Evolutionary conservation across 129 eudicot genomes (phyloP), one percentile per base, ranked within the genome.

Genomic region (Flaveria linearis): DNA sequence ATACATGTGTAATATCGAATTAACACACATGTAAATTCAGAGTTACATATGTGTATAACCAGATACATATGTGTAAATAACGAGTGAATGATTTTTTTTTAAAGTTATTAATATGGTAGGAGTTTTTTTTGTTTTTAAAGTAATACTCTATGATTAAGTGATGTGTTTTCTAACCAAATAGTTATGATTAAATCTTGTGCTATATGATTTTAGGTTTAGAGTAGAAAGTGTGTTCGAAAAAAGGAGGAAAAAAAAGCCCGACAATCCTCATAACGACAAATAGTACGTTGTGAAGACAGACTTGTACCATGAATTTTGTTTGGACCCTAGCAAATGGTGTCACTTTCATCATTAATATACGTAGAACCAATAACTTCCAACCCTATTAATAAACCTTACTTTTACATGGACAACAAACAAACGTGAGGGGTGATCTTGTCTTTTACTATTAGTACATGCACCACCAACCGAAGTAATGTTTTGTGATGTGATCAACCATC

Each of bases 301-400:
- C 41, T 22, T 56, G 63, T 57, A 73, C 68, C 20, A 28, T 63
- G 46, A 66, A 23, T 8, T 62, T 64, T 33, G 64, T n/a, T 63
- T 75, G 79, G 79, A 17, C 71, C 46, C 17, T 63, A 18, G 13
- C 79, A 75, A 75, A 16, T 49, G 61, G 60, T 36, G 64, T 64
- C 79, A 47, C 72, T 63, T 28, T 65, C 63, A 36, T 36, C 51
- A 58, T 58, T 55, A 42, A 41, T 73, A 73, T 25, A 58, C 69
- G 63, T 73, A 73, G 57, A 73, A 73, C 78, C 78, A 2, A 73
- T 58, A 58, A 73, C 69, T 73, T 57, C 55, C 77, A 73, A 73
- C 68, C 56, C 55, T 57, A 56, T 73, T 23, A 72, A 72, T 53
- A 55, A 74, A 45, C 26, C 9, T 30, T 3, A 25, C 55, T 8